Conservation (phyloP, 2,329 filamentous ascomycete genomes). For the Colletotrichum godetiae region DNA sequence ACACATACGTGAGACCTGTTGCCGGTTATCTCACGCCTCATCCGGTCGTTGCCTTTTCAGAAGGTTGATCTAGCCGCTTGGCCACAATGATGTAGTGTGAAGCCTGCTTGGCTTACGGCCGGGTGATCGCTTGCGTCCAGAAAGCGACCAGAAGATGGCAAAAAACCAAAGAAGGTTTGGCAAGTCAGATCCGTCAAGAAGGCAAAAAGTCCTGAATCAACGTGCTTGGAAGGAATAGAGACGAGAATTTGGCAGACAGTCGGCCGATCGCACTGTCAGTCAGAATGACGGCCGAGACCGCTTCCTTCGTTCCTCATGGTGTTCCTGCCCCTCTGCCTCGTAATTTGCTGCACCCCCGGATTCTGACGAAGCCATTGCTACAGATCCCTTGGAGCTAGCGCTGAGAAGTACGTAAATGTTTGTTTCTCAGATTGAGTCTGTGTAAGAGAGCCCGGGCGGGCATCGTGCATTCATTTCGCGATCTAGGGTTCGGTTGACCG, state of each 20-base stretch:
- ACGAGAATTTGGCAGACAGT: background rate
- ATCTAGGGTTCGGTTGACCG: slow-evolving; percentile 28
- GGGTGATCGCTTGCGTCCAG: background rate
- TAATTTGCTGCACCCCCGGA: background rate
- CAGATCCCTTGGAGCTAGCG: background rate
- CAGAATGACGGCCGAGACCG: background rate
- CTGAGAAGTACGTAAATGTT: background rate
- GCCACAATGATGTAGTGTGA: background rate
- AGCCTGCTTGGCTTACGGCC: slow-evolving; percentile 1
- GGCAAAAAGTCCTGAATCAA: background rate
- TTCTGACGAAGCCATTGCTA: background rate
- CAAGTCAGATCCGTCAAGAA: background rate
- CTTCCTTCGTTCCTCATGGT: background rate
- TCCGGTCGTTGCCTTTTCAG: background rate
- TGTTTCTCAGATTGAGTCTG: slow-evolving; percentile 5
- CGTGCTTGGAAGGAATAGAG: background rate
- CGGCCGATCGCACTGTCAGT: background rate
- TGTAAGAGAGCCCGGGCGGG: background rate
- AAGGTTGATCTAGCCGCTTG: slow-evolving; percentile 9
- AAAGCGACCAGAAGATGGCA: background rate
- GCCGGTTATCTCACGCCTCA: background rate
- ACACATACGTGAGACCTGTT: background rate
- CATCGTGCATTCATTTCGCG: slow-evolving; percentile 18
- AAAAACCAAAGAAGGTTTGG: background rate
- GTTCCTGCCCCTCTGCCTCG: background rate